A percentile compares a stretch with the other conserved stretches of the same genome.
Evolutionary conservation across 805 yeast genomes (phyloP).

Genomic region (Scheffersomyces amazonensis): DNA sequence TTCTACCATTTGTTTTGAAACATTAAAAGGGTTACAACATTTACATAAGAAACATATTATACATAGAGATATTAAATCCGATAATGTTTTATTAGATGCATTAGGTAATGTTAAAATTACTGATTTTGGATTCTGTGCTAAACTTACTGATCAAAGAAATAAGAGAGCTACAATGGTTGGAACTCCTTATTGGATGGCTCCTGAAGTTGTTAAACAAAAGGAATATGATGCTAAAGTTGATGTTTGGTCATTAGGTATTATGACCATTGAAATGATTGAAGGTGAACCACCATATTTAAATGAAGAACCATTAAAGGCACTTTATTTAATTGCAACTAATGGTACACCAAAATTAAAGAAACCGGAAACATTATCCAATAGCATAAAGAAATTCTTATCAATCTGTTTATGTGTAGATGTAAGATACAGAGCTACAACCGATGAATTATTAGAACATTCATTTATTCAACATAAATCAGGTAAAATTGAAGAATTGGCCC

Average conservation of each 20-base stretch:
- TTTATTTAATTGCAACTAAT: conserved; percentile 73
- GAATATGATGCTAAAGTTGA: conserved; percentile 82
- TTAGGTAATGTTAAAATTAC: conserved; percentile 44
- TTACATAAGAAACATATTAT: conserved; percentile 90
- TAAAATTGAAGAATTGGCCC: conserved; percentile 54
- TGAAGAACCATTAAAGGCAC: conserved; percentile 75
- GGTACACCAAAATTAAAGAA: conserved; percentile 75
- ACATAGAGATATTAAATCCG: conserved; percentile 56
- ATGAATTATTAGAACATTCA: conserved; percentile 76
- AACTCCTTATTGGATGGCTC: conserved; percentile 91
- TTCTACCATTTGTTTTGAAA: conserved; percentile 86
- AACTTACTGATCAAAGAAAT: conserved; percentile 66
- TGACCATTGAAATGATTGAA: conserved; percentile 86
- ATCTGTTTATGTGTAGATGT: conserved; percentile 95
- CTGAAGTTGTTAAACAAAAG: conserved; percentile 77
- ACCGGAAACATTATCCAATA: conserved; percentile 67
- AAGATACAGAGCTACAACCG: conserved; percentile 84
- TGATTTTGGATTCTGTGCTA: conserved; percentile 59
- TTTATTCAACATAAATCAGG: conserved; percentile 65
- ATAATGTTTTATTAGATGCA: conserved; percentile 43
- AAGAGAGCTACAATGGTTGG: conserved; percentile 87
- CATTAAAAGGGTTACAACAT: conserved; percentile 86
- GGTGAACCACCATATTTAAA: conserved; percentile 83
- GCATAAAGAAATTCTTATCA: conserved; percentile 81
- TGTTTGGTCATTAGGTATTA: conserved; percentile 80